Evolutionary conservation across 2,329 filamentous ascomycete genomes (phyloP).

Genomic region (Talaromyces sp.): DNA sequence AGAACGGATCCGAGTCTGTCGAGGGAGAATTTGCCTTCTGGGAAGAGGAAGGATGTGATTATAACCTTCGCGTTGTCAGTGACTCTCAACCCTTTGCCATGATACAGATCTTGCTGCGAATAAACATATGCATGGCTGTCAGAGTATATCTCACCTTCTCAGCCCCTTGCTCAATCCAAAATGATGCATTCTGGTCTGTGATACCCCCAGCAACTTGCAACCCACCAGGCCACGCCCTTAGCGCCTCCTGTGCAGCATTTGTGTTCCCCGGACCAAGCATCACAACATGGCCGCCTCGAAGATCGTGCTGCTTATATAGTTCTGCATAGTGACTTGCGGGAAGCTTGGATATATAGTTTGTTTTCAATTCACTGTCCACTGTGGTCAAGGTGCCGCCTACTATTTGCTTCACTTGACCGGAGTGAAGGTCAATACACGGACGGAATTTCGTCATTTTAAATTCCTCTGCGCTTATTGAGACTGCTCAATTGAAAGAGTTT

Average conservation of each 20-base stretch:
- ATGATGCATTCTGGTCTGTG: constrained; percentile 73
- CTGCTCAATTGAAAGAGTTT: background rate
- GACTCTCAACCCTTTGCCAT: background rate
- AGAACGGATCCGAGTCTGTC: constrained; percentile 72
- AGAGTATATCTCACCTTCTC: constrained; percentile 63
- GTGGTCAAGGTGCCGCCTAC: constrained; percentile 87
- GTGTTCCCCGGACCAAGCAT: constrained; percentile 91
- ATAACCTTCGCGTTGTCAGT: constrained; percentile 66
- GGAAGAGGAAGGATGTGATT: constrained; percentile 93
- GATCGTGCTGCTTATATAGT: constrained; percentile 71
- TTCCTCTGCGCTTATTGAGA: background rate
- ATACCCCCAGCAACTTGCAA: constrained; percentile 95
- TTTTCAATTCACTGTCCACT: constrained; percentile 66
- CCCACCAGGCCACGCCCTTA: constrained; percentile 72
- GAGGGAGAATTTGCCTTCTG: constrained; percentile 75
- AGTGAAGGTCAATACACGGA: constrained; percentile 94
- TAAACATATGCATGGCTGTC: background rate
- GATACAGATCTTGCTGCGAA: background rate
- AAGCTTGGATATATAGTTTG: constrained; percentile 86
- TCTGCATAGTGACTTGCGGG: constrained; percentile 76
- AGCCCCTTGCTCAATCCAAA: constrained; percentile 85
- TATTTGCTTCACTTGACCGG: constrained; percentile 98
- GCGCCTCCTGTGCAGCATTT: constrained; percentile 71
- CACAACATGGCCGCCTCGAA: constrained; percentile 86
- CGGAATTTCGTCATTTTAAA: constrained; percentile 81